Conservation (phyloP, 805 yeast genomes). For the Ogataea ramenticola region DNA sequence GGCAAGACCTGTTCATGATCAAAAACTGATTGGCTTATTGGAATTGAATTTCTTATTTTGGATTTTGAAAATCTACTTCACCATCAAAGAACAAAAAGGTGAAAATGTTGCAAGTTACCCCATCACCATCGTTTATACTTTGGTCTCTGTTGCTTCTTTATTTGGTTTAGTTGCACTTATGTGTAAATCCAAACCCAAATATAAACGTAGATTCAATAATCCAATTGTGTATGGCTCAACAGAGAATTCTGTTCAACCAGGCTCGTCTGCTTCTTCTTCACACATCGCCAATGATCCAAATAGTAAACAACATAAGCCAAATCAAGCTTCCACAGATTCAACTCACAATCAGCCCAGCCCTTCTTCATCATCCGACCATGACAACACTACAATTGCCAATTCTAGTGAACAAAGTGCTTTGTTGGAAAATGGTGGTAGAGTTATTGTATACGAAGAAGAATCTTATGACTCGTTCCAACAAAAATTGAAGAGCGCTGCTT, state of each 20-base stretch:
- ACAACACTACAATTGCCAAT: constrained; percentile 9
- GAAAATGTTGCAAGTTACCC: constrained; percentile 50
- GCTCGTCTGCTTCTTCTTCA: not conserved
- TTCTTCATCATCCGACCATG: constrained; percentile 5
- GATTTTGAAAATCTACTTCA: constrained; percentile 44
- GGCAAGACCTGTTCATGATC: constrained; percentile 46
- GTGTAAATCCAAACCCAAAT: constrained; percentile 20
- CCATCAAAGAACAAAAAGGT: constrained; percentile 38
- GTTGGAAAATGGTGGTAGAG: constrained; percentile 6
- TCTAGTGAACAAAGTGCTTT: constrained; percentile 2
- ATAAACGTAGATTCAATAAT: constrained; percentile 7
- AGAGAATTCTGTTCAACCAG: constrained; percentile 1
- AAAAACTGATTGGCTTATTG: constrained; percentile 48
- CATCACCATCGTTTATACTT: constrained; percentile 36
- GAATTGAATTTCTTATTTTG: constrained; percentile 53
- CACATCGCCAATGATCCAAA: constrained; percentile 5
- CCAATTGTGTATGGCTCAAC: constrained; percentile 16
- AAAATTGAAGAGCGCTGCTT: constrained; percentile 21
- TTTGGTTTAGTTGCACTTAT: constrained; percentile 48
- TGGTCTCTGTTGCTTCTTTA: constrained; percentile 39
- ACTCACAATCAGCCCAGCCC: no score
- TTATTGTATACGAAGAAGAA: constrained; percentile 20
- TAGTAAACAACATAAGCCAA: not conserved
- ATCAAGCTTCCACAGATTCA: no score
- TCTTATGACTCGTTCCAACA: constrained; percentile 18